Conservation (phyloP, 306 rosid genomes). For the Senna tora region DNA sequence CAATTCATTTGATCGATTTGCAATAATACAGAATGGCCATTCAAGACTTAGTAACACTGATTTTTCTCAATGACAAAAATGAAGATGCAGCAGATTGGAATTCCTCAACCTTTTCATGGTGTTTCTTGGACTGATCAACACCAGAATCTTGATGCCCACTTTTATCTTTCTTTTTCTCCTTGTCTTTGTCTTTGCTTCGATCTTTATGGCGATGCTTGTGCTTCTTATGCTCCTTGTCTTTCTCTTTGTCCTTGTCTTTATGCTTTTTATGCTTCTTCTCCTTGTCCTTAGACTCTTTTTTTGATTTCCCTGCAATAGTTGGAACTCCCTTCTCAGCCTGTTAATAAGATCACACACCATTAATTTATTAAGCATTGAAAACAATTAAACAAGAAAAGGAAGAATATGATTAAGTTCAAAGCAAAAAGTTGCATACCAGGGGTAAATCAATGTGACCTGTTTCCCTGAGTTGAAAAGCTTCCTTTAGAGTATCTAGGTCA, state of each 20-base stretch:
- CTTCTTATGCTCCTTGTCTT: conserved; percentile 95
- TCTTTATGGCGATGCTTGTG: conserved; percentile 84
- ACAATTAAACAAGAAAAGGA: background rate
- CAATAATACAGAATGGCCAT: conserved; percentile 15
- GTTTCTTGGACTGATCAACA: conserved; percentile 91
- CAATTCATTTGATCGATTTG: conserved; percentile 4
- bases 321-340: conserved; percentile 94
- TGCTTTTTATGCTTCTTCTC: conserved; percentile 92
- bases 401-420: conserved; percentile 20
- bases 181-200: conserved; percentile 55
- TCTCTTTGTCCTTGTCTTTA: conserved; percentile 83
- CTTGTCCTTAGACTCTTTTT: conserved; percentile 83
- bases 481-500: conserved; percentile 78
- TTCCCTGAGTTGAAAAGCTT: conserved; percentile 88
- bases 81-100: conserved; percentile 34
- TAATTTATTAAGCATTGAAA: conserved; percentile 32
- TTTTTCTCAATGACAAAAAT: conserved; percentile 24
- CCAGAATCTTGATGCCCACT: conserved; percentile 80
- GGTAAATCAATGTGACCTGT: conserved; percentile 82
- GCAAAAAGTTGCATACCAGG: conserved; percentile 58
- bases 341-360: conserved; percentile 3
- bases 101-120: conserved; percentile 83
- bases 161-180: conserved; percentile 95
- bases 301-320: conserved; percentile 82
- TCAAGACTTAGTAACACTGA: conserved; percentile 18